Base-by-base conservation (phyloP, 1,139 yeast species). In the Pichia sp. region DNA sequence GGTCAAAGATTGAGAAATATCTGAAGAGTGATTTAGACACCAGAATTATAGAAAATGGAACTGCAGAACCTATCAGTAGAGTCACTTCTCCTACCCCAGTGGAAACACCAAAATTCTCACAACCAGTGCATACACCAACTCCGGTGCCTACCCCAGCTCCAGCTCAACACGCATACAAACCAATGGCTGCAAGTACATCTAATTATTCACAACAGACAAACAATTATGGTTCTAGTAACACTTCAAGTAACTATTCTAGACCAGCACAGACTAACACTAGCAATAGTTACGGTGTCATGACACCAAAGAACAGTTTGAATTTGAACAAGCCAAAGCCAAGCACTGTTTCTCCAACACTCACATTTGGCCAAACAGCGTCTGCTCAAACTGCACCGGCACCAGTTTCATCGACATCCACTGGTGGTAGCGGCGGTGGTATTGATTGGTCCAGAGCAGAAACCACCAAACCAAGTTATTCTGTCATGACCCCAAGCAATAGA, bases 21-120 rank as follows among this genome's bases (percentile, higher is more conserved):
- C 27, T 57, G 62, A 63, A 41, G 54, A 38, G 40, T 7, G 47
- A 43, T 12, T 38, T 50, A 6, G 42, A 48, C 18, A 4, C 34
- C 5, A 35, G 21, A 12, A 38, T 43, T 17, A 15, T 24, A 3
- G 22, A 39, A 14, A 42, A 44, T 36, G 36, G 22, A n/a, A 21
- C 8, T 7, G 6, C 28, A 14, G 28, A 36, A 36, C 15, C 14
- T 19, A 21, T 24, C 12, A 28, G 24, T 21, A 18, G 14, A 30
- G 14, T 28, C 30, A 6, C 34, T 12, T 24, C 41, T 4, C 41
- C 34, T 15, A 1, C 22, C 8, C 19, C 4, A 15, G 18, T 19
- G 10, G 18, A 3, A 15, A 15, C 34, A 14, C 10, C 6, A 12
- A 12, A 5, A 8, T 11, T 28, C 7, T 10, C 27, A 10, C 27